These are phyloP conservation scores for Suillus paluster DNA, from an alignment of 768 basidiomycete genomes.

Conservation along the genomic window DNA sequence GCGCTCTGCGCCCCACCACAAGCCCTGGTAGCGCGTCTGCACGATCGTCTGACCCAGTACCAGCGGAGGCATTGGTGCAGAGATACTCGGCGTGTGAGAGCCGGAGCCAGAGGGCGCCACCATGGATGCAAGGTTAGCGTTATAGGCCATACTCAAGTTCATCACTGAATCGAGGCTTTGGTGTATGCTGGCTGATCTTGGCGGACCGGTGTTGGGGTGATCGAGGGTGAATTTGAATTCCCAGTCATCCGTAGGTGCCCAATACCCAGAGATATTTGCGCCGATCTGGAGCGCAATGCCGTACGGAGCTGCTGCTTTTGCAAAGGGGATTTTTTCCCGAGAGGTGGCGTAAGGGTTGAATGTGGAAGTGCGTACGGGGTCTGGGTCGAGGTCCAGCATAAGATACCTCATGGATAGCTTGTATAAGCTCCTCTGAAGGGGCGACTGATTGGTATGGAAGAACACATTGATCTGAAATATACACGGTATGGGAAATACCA, in stretches of 20 bases:
- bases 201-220: background rate
- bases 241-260: conserved; percentile 78
- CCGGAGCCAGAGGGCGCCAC: conserved; percentile 9
- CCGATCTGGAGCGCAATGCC: conserved; percentile 77
- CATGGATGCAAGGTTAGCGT: conserved; percentile 32
- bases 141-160: conserved; percentile 49
- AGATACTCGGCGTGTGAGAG: conserved; percentile 12
- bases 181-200: conserved; percentile 7
- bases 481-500: conserved; percentile 52
- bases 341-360: conserved; percentile 52
- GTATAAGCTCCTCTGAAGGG: conserved; percentile 56
- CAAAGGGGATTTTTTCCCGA: conserved; percentile 37
- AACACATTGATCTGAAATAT: conserved; percentile 58
- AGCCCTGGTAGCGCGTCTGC: conserved; percentile 72
- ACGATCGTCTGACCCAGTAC: conserved; percentile 37
- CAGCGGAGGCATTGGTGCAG: conserved; percentile 23
- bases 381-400: conserved; percentile 47
- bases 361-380: conserved; percentile 40
- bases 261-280: conserved; percentile 61
- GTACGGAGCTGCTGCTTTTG: conserved; percentile 62
- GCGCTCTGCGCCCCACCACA: conserved; percentile 91
- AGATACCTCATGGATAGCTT: conserved; percentile 50
- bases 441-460: conserved; percentile 78
- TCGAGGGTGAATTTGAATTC: conserved; percentile 51
- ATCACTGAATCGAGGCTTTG: conserved; percentile 50